These are phyloP conservation scores for Hordeum marinum DNA, from an alignment of 176 grass and related monocot genomes.

Conservation along the genomic window DNA sequence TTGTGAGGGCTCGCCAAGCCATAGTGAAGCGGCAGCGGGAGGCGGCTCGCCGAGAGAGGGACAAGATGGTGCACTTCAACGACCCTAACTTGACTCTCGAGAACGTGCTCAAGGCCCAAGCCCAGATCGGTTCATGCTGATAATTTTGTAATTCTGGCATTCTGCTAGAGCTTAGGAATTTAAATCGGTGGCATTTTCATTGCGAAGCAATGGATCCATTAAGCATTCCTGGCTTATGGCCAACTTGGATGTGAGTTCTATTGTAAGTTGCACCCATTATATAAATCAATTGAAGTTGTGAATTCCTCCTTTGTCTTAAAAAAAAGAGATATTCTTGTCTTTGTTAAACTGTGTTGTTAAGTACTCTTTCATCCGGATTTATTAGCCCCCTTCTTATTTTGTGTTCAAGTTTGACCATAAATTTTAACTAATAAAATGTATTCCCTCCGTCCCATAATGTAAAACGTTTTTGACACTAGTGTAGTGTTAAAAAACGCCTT, in stretches of 20 bases:
- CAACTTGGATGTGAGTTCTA: neutral
- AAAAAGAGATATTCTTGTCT: neutral
- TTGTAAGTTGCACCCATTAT: neutral
- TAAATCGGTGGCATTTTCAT: neutral
- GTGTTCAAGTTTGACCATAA: too few species aligned
- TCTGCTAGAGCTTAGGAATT: neutral
- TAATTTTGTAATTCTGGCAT: neutral
- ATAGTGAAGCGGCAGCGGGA: neutral
- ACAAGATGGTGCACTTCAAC: conserved; percentile 31
- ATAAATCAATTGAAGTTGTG: neutral
- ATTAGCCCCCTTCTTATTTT: too few species aligned
- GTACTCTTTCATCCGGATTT: too few species aligned
- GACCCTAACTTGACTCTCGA: conserved; percentile 19
- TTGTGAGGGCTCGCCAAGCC: neutral
- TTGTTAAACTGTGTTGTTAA: neutral
- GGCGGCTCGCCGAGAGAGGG: conserved; percentile 13
- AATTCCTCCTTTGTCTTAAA: neutral
- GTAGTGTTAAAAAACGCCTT: too few species aligned
- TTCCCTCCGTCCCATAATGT: too few species aligned
- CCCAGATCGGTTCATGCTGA: neutral
- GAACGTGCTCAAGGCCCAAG: neutral
- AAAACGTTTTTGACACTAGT: too few species aligned
- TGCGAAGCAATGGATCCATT: neutral
- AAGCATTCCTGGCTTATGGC: neutral
- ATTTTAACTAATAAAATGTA: too few species aligned